Evolutionary conservation across 768 basidiomycete species (phyloP), one percentile per base, ranked within the genome.

Genomic region (Mrakia hoshinonis): DNA sequence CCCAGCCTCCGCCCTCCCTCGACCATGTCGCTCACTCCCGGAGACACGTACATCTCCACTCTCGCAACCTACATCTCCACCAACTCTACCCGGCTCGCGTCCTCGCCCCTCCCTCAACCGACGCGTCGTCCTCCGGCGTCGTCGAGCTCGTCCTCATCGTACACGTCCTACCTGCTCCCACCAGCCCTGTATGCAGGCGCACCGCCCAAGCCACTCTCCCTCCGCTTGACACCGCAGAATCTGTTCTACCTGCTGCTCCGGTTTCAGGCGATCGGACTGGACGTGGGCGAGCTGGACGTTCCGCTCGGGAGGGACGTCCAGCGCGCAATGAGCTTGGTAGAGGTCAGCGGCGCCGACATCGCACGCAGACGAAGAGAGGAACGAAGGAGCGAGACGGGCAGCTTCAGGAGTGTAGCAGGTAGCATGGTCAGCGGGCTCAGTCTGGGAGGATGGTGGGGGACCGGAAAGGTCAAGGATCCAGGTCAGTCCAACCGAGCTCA

Each of bases 231-330:
- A 79, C 85, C 84, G 34, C 89, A 91, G 76, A 91, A 88, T 74
- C 85, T 95, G 9, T 91, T 90, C 84, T 95, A 94, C 81, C 80
- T 91, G 73, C 84, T 95, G 71, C 88, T 93, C 80, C 87, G 91
- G 54, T 83, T 93, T 73, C 91, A 95, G 79, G 90, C 86, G 7
- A 79, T 90, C 38, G 89, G 86, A n/a, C 80, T 90, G 62, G 82
- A 86, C 68, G 84, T 91, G 67, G 92, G 91, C 68, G 85, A 87
- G 38, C 84, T 95, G 72, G 92, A 95, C 77, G 85, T 89, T 73
- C 84, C 83, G 26, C 82, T 92, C 66, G 85, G 87, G 76, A 83
- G 81, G 73, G 89, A 90, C 11, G 87, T 87, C 58, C 72, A 70
- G 18, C 84, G 89, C 51, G 90, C 90, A 20, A 87, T 89, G 82